Conservation (phyloP, 768 basidiomycete species). For the Gyrodon lividus region DNA sequence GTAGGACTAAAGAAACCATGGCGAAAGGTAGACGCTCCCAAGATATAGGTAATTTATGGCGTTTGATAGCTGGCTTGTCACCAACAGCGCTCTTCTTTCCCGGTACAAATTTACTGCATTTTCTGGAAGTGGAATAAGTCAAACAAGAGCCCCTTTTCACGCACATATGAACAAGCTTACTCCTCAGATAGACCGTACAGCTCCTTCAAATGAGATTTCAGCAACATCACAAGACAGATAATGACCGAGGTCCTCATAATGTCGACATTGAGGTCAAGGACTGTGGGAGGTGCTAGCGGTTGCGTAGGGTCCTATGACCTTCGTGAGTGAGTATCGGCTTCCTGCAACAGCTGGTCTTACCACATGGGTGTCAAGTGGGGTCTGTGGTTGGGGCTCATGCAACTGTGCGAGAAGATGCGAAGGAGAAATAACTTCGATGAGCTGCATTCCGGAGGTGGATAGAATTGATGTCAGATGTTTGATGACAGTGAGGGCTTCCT, state of each 20-base stretch:
- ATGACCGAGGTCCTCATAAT: conserved; percentile 70
- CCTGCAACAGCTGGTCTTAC: conserved; percentile 3
- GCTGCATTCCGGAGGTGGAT: conserved; percentile 77
- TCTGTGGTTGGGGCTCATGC: conserved; percentile 32
- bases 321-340: neutral
- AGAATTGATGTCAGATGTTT: conserved; percentile 72
- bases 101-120: conserved; percentile 83
- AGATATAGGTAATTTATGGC: conserved; percentile 58
- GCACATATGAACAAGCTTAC: conserved; percentile 44
- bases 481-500: conserved; percentile 87
- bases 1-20: conserved; percentile 53
- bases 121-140: conserved; percentile 46
- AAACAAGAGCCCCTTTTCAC: neutral
- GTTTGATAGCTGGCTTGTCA: conserved; percentile 73
- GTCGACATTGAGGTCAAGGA: conserved; percentile 15
- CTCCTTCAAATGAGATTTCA: conserved; percentile 82
- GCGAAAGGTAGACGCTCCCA: conserved; percentile 79
- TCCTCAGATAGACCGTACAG: conserved; percentile 90
- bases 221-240: conserved; percentile 80
- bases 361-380: neutral
- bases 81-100: conserved; percentile 91
- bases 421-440: conserved; percentile 74
- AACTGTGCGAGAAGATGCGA: conserved; percentile 66
- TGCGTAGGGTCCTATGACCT: neutral
- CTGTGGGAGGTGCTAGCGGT: neutral